Percentiles rank a stretch among this genome's conserved stretches.
Conservation (phyloP, 2,329 filamentous ascomycete species). For the Colletotrichum salicis region DNA sequence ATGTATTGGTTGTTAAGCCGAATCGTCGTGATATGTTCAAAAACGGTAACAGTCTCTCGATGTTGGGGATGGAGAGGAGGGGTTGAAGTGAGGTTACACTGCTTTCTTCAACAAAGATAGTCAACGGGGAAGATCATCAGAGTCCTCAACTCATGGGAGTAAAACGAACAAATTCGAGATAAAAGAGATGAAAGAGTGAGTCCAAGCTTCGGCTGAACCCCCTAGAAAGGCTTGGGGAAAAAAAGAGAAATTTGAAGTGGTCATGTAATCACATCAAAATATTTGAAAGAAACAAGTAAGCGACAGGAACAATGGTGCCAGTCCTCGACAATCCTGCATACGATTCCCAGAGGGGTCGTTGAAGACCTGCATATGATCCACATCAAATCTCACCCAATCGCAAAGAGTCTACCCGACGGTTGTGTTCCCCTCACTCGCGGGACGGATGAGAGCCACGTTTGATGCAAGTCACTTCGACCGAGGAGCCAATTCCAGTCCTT, state of each 20-base stretch:
- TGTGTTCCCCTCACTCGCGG: not conserved
- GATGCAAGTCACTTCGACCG: constrained; percentile 17
- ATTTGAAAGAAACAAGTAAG: not conserved
- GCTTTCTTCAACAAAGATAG: not conserved
- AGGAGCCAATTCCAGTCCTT: not conserved
- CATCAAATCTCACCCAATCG: constrained; percentile 25
- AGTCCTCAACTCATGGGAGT: not conserved
- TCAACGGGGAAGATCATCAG: too few relatives aligned
- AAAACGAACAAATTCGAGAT: not conserved
- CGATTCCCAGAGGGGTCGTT: not conserved
- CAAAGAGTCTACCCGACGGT: not conserved
- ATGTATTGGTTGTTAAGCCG: not conserved
- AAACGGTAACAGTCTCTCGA: not conserved
- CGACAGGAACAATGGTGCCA: not conserved
- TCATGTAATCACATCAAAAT: not conserved
- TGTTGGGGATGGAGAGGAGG: not conserved
- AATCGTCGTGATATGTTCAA: not conserved
- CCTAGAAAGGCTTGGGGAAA: not conserved
- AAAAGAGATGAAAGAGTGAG: not conserved
- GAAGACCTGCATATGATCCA: constrained; percentile 25
- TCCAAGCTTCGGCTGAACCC: not conserved
- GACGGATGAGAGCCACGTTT: not conserved
- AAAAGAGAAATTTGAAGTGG: not conserved
- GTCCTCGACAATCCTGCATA: not conserved
- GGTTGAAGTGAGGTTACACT: not conserved